A percentile compares a stretch with the other conserved stretches of the same genome.
These are phyloP conservation scores for Neonectria magnoliae DNA, from an alignment of 2,329 filamentous ascomycete genomes.

Conservation along the genomic window DNA sequence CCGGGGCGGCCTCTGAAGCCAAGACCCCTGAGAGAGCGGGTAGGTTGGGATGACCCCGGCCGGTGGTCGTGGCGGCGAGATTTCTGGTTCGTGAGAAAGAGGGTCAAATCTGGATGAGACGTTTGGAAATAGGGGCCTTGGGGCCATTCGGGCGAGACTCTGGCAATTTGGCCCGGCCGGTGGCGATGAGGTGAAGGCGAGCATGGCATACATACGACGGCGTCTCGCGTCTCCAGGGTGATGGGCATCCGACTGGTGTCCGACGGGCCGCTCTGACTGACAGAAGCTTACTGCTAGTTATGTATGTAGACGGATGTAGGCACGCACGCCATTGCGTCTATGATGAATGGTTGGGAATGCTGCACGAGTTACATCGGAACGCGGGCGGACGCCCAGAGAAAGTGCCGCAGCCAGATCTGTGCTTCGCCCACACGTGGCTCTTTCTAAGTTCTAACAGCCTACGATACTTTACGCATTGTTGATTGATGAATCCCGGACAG, in stretches of 20 bases:
- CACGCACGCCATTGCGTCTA: not conserved
- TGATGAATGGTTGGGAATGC: constrained; percentile 11
- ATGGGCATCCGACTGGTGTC: constrained; percentile 21
- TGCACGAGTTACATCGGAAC: not conserved
- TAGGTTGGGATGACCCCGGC: constrained; percentile 40
- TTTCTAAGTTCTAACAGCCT: constrained; percentile 7
- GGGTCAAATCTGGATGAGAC: constrained; percentile 35
- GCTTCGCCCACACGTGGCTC: constrained; percentile 35
- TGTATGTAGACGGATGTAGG: not conserved
- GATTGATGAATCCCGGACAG: not conserved
- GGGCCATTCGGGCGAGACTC: constrained; percentile 4
- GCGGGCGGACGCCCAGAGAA: constrained; percentile 5
- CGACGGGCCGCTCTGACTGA: constrained; percentile 24
- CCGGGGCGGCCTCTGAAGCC: constrained; percentile 1
- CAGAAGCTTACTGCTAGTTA: not conserved
- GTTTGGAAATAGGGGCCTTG: constrained; percentile 34
- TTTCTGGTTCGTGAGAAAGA: constrained; percentile 30
- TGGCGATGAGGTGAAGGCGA: constrained; percentile 27
- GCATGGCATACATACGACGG: constrained; percentile 4
- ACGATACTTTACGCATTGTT: not conserved
- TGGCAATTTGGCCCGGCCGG: constrained; percentile 4
- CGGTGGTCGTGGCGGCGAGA: constrained; percentile 20
- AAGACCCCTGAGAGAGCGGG: constrained; percentile 23
- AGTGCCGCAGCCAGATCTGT: constrained; percentile 37
- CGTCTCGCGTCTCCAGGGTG: constrained; percentile 33